phyloP scores from a whole-genome alignment of 139 green algal genomes.

The Coccomyxa sp. region DNA sequence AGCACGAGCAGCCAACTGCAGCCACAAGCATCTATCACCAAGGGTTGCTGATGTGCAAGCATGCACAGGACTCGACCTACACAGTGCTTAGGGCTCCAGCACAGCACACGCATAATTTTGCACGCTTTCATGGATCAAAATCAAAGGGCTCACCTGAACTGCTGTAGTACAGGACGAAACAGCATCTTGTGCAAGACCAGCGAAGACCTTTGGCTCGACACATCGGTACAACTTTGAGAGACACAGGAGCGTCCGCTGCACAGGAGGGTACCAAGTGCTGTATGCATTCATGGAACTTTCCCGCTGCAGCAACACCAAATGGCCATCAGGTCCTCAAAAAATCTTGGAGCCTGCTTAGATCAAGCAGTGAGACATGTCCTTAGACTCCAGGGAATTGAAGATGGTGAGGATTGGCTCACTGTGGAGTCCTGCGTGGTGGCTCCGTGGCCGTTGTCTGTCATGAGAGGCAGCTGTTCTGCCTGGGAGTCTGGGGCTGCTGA shows the following conservation, averaged over 20 bases:
- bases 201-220: slow-evolving; percentile 79
- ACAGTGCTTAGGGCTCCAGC: too few relatives aligned
- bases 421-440: too few relatives aligned
- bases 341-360: too few relatives aligned
- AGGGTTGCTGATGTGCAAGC: background rate
- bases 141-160: slow-evolving; percentile 40
- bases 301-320: slow-evolving; percentile 8
- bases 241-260: slow-evolving; percentile 71
- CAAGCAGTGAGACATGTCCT: too few relatives aligned
- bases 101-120: too few relatives aligned
- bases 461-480: background rate
- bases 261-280: slow-evolving; percentile 72
- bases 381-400: too few relatives aligned
- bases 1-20: slow-evolving; percentile 24
- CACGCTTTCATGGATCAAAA: too few relatives aligned
- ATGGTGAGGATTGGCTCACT: too few relatives aligned
- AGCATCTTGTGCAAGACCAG: slow-evolving; percentile 84
- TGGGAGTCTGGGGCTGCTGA: background rate
- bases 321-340: too few relatives aligned
- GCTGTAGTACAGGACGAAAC: slow-evolving; percentile 66
- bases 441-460: background rate
- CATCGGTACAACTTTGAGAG: slow-evolving; percentile 88
- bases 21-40: background rate
- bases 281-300: slow-evolving; percentile 21
- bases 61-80: too few relatives aligned